Percentiles rank a stretch among this genome's conserved stretches.
Conservation (phyloP, 1,139 yeast species). For the Taphrina betulina region DNA sequence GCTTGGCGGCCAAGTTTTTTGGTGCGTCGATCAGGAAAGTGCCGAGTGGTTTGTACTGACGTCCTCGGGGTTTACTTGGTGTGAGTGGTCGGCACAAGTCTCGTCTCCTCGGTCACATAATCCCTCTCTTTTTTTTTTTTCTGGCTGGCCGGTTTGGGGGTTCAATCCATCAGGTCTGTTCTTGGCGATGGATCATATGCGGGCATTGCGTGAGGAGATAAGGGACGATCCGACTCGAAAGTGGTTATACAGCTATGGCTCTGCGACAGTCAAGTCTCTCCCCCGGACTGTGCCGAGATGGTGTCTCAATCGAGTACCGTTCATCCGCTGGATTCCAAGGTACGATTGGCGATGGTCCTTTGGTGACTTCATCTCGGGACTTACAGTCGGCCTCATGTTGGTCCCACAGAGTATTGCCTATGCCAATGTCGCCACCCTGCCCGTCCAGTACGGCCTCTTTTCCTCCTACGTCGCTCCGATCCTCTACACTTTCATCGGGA, state of each 20-base stretch:
- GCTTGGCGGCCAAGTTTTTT: no score
- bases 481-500: constrained; percentile 85
- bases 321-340: constrained; percentile 75
- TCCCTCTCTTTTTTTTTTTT: no score
- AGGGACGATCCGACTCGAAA: constrained; percentile 19
- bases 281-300: constrained; percentile 18
- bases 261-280: not conserved
- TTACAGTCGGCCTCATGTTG: constrained; percentile 87
- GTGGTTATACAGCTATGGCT: constrained; percentile 7
- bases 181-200: not conserved
- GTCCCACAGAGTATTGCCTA: constrained; percentile 97
- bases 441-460: constrained; percentile 83
- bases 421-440: constrained; percentile 79
- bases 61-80: no score
- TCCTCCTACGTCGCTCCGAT: constrained; percentile 91
- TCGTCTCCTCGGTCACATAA: no score
- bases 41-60: no score
- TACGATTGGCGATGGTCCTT: constrained; percentile 77
- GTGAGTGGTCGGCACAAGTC: no score
- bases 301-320: constrained; percentile 55
- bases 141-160: no score
- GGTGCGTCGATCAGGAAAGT: no score
- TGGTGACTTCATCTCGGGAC: constrained; percentile 84
- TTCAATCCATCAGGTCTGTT: no score
- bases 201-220: not conserved